Conservation (phyloP, 306 rosid genomes). For the Sesbania bispinosa region DNA sequence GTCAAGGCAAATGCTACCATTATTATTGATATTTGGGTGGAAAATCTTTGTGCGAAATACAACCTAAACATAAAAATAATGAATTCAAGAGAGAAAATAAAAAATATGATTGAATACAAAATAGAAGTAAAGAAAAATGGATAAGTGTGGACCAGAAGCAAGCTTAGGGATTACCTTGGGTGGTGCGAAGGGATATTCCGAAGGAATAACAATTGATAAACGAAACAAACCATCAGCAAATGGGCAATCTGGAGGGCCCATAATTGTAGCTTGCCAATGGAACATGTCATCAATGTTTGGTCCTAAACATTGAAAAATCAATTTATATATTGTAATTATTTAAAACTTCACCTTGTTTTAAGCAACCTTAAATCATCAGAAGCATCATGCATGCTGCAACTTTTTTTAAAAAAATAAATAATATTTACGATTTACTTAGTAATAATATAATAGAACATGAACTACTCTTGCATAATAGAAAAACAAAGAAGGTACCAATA, state of each 20-base stretch:
- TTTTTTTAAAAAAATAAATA: not conserved
- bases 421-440: not conserved
- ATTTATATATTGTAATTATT: not conserved
- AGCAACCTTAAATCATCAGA: not conserved
- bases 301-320: not conserved
- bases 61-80: not conserved
- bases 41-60: not conserved
- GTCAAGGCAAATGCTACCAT: not conserved
- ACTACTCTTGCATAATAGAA: not conserved
- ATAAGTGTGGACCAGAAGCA: not conserved
- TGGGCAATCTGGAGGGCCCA: not conserved
- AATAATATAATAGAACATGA: not conserved
- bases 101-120: not conserved
- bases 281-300: not conserved
- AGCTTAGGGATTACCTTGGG: not conserved
- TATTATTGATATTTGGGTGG: not conserved
- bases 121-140: not conserved
- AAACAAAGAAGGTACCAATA: not conserved
- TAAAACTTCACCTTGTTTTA: not conserved
- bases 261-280: not conserved
- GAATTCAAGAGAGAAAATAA: too few species aligned
- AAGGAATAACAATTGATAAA: not conserved
- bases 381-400: not conserved
- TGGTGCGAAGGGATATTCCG: not conserved
- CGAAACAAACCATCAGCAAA: not conserved